Conservation (phyloP, 495 filamentous ascomycete genomes). For the Hypoxylon rickii region DNA sequence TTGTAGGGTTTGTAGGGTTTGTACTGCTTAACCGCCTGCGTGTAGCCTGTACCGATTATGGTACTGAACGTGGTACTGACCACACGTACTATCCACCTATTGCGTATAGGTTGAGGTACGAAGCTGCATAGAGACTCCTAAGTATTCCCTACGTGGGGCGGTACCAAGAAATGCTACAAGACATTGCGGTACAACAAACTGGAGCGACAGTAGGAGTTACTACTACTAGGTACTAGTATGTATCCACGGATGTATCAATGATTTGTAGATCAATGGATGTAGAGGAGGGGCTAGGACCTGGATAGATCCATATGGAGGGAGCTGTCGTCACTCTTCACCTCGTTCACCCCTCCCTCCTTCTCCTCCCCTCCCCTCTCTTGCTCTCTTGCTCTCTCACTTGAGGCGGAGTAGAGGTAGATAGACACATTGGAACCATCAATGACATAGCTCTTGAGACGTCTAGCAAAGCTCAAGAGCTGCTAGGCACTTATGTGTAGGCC, state of each 20-base stretch:
- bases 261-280: not conserved
- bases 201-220: not conserved
- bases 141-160: too few species aligned
- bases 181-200: too few species aligned
- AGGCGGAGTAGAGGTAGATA: not conserved
- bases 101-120: too few species aligned
- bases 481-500: not conserved
- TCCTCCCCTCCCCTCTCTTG: too few species aligned
- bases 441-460: too few species aligned
- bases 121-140: too few species aligned
- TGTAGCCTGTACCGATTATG: not conserved
- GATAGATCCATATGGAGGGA: not conserved
- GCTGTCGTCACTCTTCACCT: conserved; percentile 7
- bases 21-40: not conserved
- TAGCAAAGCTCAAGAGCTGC: not conserved
- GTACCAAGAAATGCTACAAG: too few species aligned
- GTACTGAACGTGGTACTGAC: not conserved
- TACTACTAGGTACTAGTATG: too few species aligned
- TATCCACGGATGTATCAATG: not conserved
- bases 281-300: not conserved
- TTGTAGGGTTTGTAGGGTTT: too few species aligned
- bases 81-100: not conserved
- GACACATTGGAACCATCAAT: too few species aligned
- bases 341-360: not conserved
- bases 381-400: not conserved